phyloP scores from a whole-genome alignment of 805 yeast genomes.

The Kodamaea kaohsiungensis region DNA sequence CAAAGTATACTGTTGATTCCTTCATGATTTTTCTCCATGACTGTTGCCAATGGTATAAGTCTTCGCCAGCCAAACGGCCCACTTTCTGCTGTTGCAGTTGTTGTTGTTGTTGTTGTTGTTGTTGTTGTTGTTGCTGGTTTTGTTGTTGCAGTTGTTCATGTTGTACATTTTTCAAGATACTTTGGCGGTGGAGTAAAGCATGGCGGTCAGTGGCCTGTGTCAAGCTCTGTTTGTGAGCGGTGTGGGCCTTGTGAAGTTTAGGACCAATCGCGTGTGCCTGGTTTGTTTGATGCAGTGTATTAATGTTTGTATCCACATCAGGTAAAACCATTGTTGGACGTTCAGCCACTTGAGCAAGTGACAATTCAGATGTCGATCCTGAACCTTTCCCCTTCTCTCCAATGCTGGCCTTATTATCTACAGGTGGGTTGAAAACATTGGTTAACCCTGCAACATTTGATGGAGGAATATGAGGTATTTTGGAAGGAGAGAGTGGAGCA shows the following conservation, averaged over 20 bases:
- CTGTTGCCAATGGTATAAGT: conserved; percentile 59
- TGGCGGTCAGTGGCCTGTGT: background rate
- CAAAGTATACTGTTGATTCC: conserved; percentile 62
- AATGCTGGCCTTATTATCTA: background rate
- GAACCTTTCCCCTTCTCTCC: background rate
- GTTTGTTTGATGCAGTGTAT: background rate
- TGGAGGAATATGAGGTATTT: background rate
- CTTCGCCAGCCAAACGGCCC: conserved; percentile 44
- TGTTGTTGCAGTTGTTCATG: conserved; percentile 5
- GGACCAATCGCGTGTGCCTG: conserved; percentile 2
- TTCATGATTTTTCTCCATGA: conserved; percentile 65
- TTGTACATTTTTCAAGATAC: conserved; percentile 1
- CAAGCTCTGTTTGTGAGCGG: background rate
- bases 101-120: background rate
- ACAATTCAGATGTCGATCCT: background rate
- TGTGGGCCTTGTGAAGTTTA: background rate
- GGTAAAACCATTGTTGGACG: background rate
- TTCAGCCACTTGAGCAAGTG: conserved; percentile 1
- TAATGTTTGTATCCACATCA: background rate
- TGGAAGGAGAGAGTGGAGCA: conserved; percentile 8
- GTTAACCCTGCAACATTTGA: background rate
- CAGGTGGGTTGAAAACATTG: conserved; percentile 1
- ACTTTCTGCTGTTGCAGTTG: conserved; percentile 7
- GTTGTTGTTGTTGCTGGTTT: background rate
- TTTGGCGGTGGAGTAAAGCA: conserved; percentile 4